Conservation (phyloP, 306 rosid species). For the Acmispon strigosus region DNA sequence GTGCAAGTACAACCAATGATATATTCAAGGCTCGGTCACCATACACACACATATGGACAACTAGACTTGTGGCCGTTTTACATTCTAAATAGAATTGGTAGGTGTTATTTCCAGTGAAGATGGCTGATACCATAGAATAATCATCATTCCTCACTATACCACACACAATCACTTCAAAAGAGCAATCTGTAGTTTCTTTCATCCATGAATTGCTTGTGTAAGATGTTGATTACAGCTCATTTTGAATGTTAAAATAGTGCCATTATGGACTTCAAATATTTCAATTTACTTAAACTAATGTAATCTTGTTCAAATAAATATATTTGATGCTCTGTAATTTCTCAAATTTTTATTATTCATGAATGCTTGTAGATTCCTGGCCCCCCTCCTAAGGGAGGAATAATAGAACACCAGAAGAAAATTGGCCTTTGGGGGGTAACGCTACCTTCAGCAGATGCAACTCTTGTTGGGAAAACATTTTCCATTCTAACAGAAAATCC, state of each 20-base stretch:
- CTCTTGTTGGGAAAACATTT: conserved; percentile 64
- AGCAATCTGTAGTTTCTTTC: conserved; percentile 4
- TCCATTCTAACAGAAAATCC: conserved; percentile 56
- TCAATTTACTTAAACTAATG: neutral
- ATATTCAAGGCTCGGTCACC: neutral
- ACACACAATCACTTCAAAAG: neutral
- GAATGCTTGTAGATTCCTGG: conserved; percentile 68
- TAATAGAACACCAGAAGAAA: conserved; percentile 59
- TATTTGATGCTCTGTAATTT: neutral
- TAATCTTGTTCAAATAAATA: neutral
- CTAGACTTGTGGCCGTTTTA: neutral
- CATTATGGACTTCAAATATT: neutral
- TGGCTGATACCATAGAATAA: neutral
- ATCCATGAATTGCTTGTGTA: neutral
- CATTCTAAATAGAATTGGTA: neutral
- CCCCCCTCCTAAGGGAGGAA: conserved; percentile 47
- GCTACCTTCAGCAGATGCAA: conserved; percentile 80
- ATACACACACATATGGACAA: neutral
- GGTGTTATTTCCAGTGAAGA: neutral
- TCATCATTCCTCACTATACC: neutral
- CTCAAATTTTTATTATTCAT: neutral
- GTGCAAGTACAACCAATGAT: neutral
- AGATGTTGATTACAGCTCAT: neutral
- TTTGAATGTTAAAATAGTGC: neutral
- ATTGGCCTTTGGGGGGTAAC: conserved; percentile 64